Percentiles rank a stretch among this genome's conserved stretches.
Evolutionary conservation across 805 yeast genomes (phyloP).

Genomic region (Cyberlindnera lachancei): DNA sequence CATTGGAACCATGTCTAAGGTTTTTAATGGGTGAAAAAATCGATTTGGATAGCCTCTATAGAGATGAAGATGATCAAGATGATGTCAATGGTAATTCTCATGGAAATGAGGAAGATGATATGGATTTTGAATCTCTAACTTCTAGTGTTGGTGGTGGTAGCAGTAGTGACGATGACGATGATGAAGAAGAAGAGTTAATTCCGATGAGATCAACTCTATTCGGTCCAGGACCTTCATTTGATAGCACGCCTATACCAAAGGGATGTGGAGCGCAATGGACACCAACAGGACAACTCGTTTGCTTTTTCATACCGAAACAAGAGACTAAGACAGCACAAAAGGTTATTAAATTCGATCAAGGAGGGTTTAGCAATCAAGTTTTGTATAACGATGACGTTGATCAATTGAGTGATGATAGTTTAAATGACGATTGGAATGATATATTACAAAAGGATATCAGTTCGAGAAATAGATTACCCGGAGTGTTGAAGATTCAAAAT

Average conservation of each 20-base stretch:
- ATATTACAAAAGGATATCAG: slow-evolving; percentile 49
- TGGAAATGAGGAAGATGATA: too few species aligned
- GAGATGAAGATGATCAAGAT: slow-evolving; percentile 31
- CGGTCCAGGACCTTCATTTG: slow-evolving; percentile 30
- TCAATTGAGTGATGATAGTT: slow-evolving; percentile 45
- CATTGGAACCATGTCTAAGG: slow-evolving; percentile 75
- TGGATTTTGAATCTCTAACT: slow-evolving; percentile 9
- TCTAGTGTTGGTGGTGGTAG: slow-evolving; percentile 11
- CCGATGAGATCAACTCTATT: slow-evolving; percentile 7
- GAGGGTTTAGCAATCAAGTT: slow-evolving; percentile 37
- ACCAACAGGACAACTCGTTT: slow-evolving; percentile 65
- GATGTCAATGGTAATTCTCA: slow-evolving; percentile 8
- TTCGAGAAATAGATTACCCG: slow-evolving; percentile 44
- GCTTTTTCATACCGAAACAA: slow-evolving; percentile 63
- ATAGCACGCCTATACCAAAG: slow-evolving; percentile 85
- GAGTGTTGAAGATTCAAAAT: slow-evolving; percentile 24
- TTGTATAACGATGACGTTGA: slow-evolving; percentile 18
- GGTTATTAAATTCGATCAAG: slow-evolving; percentile 44
- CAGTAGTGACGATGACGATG: slow-evolving; percentile 16
- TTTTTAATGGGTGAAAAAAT: slow-evolving; percentile 76
- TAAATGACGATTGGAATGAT: slow-evolving; percentile 64
- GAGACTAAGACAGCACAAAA: slow-evolving; percentile 29
- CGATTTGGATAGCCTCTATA: slow-evolving; percentile 30
- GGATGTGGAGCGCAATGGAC: slow-evolving; percentile 94
- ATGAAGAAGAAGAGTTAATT: slow-evolving; percentile 25